Evolutionary conservation across 805 yeast genomes (phyloP).

Genomic region (Yamadazyma insecticola): DNA sequence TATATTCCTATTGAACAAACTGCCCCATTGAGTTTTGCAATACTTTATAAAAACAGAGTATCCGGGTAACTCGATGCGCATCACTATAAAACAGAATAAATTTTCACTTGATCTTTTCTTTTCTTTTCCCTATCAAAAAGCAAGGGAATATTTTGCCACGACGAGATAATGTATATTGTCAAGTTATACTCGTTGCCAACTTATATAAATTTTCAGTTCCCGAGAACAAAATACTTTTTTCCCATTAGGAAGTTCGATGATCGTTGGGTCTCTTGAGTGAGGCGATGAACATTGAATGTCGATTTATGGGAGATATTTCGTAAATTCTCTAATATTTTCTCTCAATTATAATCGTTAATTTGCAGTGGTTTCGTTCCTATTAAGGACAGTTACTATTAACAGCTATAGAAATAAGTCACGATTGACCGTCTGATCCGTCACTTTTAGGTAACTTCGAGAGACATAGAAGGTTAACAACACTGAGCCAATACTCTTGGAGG

Average conservation of each 20-base stretch:
- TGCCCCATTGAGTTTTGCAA: no score
- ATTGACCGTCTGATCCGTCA: no score
- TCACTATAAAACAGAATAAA: conserved; percentile 4
- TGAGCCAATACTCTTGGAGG: no score
- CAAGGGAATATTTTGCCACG: conserved; percentile 65
- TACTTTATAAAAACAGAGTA: background rate
- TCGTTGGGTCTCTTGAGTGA: conserved; percentile 48
- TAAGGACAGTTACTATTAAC: no score
- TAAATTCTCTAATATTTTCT: no score
- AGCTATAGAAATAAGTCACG: no score
- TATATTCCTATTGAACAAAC: no score
- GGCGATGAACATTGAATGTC: conserved; percentile 60
- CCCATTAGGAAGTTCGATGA: conserved; percentile 61
- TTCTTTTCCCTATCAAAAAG: conserved; percentile 50
- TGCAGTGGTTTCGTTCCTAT: no score
- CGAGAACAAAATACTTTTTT: conserved; percentile 43
- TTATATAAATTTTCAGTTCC: conserved; percentile 39
- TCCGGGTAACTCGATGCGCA: conserved; percentile 9
- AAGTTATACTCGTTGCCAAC: conserved; percentile 65
- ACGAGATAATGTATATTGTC: conserved; percentile 56
- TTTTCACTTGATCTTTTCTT: conserved; percentile 4
- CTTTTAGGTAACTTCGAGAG: no score
- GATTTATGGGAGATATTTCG: conserved; percentile 45
- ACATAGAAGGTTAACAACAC: no score
- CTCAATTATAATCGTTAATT: no score